Conservation (phyloP, 192 early-diverging fungal genomes). For the Chytriomyces sp. region DNA sequence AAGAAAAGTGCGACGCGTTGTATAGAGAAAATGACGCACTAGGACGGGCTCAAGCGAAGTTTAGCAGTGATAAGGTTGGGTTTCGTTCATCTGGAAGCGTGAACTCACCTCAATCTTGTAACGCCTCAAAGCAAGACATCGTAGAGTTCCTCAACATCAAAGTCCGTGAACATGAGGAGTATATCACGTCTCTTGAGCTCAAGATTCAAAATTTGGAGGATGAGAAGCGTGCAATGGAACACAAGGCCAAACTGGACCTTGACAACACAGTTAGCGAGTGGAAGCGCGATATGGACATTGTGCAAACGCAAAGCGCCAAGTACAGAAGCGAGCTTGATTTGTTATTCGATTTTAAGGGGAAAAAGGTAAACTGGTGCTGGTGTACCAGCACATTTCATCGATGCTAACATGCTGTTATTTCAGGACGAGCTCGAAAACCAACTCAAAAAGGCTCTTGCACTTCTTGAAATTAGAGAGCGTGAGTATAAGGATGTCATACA, state of each 20-base stretch:
- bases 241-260: slow-evolving; percentile 33
- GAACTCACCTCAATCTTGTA: slow-evolving; percentile 11
- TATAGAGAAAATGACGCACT: slow-evolving; percentile 53
- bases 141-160: slow-evolving; percentile 70
- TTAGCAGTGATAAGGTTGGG: slow-evolving; percentile 56
- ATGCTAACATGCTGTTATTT: not conserved
- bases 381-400: slow-evolving; percentile 4
- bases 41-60: slow-evolving; percentile 53
- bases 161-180: slow-evolving; percentile 62
- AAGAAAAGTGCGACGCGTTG: slow-evolving; percentile 54
- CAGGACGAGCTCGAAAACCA: slow-evolving; percentile 56
- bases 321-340: slow-evolving; percentile 55
- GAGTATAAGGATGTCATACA: slow-evolving; percentile 57
- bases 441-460: slow-evolving; percentile 35
- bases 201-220: slow-evolving; percentile 46
- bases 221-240: slow-evolving; percentile 49
- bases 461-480: slow-evolving; percentile 53
- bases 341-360: slow-evolving; percentile 47
- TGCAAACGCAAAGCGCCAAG: slow-evolving; percentile 39
- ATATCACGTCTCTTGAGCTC: slow-evolving; percentile 47
- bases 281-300: slow-evolving; percentile 43
- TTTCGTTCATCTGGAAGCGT: not conserved
- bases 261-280: slow-evolving; percentile 30
- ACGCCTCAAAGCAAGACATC: slow-evolving; percentile 57
- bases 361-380: slow-evolving; percentile 41